Base-by-base conservation (phyloP, 2,329 filamentous ascomycete genomes). In the Penicillium sp. region DNA sequence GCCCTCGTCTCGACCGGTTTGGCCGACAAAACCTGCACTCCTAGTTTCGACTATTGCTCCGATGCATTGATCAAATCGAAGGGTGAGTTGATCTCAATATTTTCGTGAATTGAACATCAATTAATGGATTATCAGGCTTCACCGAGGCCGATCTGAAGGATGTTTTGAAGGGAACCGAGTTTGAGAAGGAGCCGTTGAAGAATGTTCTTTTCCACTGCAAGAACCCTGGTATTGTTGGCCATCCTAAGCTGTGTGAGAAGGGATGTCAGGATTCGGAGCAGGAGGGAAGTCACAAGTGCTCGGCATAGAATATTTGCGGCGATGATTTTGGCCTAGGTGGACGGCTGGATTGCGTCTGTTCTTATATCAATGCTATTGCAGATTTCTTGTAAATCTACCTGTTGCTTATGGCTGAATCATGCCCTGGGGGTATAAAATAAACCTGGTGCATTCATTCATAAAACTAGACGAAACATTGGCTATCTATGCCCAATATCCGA, bases 1-100 rank as follows among this genome's bases (percentile, higher is more conserved):
- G 37, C 47, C 14, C 35, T 56, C 6, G 41, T 40, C 25, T 35
- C 51, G 9, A 41, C 49, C 6, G 41, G 48, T 10, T 17, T 60
- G 4, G 55, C 58, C 7, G 45, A 49, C 6, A 60, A 60, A 36
- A 50, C 55, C 12, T 62, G 59, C 33, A 60, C 57, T 0, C 59
- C 59, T 5, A 62, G 59, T 40, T 62, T 62, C 34, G 59, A 62
- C 33, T 62, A 62, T 39, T 62, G 59, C 42, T 53, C 59, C 1
- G 48, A 51, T 17, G 42, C 48, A 8, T 40, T 62, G 16, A 49
- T 59, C 13, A 47, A 52, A 11, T 47, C 47, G 2, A 59, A 61
- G 30, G 59, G 59, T 61, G 37, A 30, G 41, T 2, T 14, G n/a
- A n/a, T n/a, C n/a, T n/a, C n/a, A n/a, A n/a, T n/a, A n/a, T n/a